Evolutionary conservation across 495 filamentous ascomycete genomes (phyloP).

Genomic region (Penicillium riverlandense): DNA sequence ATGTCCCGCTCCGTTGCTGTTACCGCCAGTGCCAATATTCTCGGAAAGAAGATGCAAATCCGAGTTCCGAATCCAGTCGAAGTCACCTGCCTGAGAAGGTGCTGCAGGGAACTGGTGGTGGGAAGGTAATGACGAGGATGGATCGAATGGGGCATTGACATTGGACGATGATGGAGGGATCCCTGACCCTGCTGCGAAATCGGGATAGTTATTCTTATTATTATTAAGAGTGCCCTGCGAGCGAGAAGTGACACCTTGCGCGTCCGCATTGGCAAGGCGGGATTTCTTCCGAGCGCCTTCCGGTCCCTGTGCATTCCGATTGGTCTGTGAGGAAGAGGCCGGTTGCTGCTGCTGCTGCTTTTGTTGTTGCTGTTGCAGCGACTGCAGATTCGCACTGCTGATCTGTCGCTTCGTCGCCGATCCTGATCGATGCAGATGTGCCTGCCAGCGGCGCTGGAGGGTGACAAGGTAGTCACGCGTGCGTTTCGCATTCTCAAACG

Average conservation of each 20-base stretch:
- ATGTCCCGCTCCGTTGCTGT: not conserved
- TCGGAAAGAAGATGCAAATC: slow-evolving; percentile 27
- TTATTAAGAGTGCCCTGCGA: too few relatives aligned
- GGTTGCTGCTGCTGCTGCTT: too few relatives aligned
- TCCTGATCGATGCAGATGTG: slow-evolving; percentile 36
- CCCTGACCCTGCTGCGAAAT: too few relatives aligned
- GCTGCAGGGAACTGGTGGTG: not conserved
- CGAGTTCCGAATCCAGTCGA: slow-evolving; percentile 29
- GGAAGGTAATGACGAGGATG: not conserved
- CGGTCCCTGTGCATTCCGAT: not conserved
- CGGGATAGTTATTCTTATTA: too few relatives aligned
- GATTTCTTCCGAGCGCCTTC: slow-evolving; percentile 23
- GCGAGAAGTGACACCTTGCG: not conserved
- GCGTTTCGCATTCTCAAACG: slow-evolving; percentile 40
- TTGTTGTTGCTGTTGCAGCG: not conserved
- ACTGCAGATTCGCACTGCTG: slow-evolving; percentile 15
- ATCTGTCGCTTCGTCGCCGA: slow-evolving; percentile 27
- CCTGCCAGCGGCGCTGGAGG: slow-evolving; percentile 40
- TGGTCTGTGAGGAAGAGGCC: not conserved
- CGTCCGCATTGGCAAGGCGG: slow-evolving; percentile 9
- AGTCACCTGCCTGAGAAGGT: slow-evolving; percentile 14
- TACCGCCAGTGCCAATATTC: slow-evolving; percentile 7
- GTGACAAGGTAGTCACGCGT: slow-evolving; percentile 39
- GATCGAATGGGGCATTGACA: not conserved
- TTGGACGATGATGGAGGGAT: too few relatives aligned